Base-by-base conservation (phyloP, 1,284 basidiomycete species). In the Peniophora sp. region DNA sequence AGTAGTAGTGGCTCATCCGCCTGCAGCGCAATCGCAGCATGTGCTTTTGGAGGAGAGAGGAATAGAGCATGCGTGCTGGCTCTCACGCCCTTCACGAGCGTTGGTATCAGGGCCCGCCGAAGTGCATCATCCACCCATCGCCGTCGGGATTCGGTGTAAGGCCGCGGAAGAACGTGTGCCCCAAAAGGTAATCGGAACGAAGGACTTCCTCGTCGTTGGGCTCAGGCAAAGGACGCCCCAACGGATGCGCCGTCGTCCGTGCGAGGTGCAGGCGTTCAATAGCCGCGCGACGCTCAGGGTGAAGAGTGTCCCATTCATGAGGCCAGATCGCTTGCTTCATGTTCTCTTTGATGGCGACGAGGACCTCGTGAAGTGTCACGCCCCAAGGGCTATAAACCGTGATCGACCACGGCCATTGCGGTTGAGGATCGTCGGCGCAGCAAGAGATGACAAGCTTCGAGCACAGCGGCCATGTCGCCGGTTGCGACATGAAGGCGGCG, bases 401-500 rank as follows among this genome's bases (percentile, higher is more conserved):
- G 43, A 45, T 23, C 10, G 43, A 20, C 43, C 43, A 45, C 18
- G 43, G 43, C 43, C 43, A 45, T 9, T n/a, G 43, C 43, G 12
- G 3, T 9, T 15, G 23, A 24, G 18, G 20, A 20, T 45, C 43
- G 23, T 24, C 20, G 20, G 43, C 43, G 14, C 17, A 24, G 9
- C 23, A 15, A 9, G 23, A n/a, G 5, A 45, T n/a, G 20, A n/a
- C n/a, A 15, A 45, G 14, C 10, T 22, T 22, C 10, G 43, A 15
- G 43, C 20, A 22, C n/a, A 45, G 43, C 20, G 43, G 43, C 20
- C 18, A 45, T 9, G 43, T 45, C 10, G 23, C 43, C 9, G 43
- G 43, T 45, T 22, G 43, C 43, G 2, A 52, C 56, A 12, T 58
- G 54, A 50, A 51, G 55, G 47, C 41, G 52, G 49, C 48, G 55